Base-by-base conservation (phyloP, 345 rosid species). In the Chamaenerion angustifolium region DNA sequence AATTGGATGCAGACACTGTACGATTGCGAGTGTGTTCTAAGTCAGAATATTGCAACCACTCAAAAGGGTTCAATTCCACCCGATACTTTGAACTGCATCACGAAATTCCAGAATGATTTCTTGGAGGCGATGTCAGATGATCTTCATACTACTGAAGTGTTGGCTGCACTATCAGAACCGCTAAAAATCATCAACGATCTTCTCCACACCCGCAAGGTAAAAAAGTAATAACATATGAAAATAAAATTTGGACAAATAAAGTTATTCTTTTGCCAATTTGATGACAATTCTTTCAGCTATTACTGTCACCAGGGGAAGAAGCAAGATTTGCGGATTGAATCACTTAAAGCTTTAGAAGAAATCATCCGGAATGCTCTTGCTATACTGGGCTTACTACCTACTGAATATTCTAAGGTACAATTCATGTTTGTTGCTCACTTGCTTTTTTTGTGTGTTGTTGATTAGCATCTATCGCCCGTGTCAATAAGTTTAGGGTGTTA, bases 101-200 rank as follows among this genome's bases (percentile, higher is more conserved):
- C 54, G 37, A 73, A 73, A 60, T 82, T 92, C 68, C 64, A 57
- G 41, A 62, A 73, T 56, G 76, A 75, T 37, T 78, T 77, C 46
- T 42, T 76, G 57, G 73, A 76, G 53, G 84, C 95, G 4, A 87
- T 92, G 96, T 82, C 81, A 5, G 95, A 92, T 87, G 95, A 92
- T 80, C 89, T 92, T 57, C 93, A 59, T 55, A 84, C 89, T 13
- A 78, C 96, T 0, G 86, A 69, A 45, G 68, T 89, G 52, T 69
- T 92, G 69, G 89, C 96, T 56, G 93, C 88, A 46, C 52, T 92
- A 53, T 87, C 98, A 43, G 96, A 87, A 35, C 93, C 93, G 10
- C 60, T 92, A 64, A 92, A 87, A 58, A 68, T 68, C 17, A 77
- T 87, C 63, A 92, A 92, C 47, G 96, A 92, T 67, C 75, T 87